Evolutionary conservation across 2,329 filamentous ascomycete species (phyloP).

Genomic region (Ophiocordyceps australis): DNA sequence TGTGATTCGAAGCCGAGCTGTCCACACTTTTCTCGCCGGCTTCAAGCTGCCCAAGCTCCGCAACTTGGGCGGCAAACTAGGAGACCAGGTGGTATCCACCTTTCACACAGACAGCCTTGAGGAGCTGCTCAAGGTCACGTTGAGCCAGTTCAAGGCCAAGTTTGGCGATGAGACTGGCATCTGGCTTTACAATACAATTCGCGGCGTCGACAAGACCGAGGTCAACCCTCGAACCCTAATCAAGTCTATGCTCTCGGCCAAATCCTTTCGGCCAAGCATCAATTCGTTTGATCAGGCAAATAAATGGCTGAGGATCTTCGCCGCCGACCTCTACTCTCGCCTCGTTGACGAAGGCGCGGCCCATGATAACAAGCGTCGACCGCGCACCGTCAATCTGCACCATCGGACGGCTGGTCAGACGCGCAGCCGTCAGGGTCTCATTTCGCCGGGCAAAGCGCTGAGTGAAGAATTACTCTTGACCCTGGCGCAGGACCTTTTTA

Average conservation of each 20-base stretch:
- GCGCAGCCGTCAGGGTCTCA: slow-evolving; percentile 56
- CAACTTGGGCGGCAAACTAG: slow-evolving; percentile 87
- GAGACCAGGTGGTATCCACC: slow-evolving; percentile 63
- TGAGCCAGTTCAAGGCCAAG: slow-evolving; percentile 61
- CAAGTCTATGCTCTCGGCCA: slow-evolving; percentile 94
- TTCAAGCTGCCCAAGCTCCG: slow-evolving; percentile 94
- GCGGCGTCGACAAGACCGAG: slow-evolving; percentile 73
- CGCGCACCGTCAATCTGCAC: slow-evolving; percentile 72
- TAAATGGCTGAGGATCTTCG: slow-evolving; percentile 82
- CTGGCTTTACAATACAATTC: slow-evolving; percentile 73
- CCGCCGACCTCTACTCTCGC: slow-evolving; percentile 75
- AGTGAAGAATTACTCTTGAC: slow-evolving; percentile 57
- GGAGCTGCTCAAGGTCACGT: slow-evolving; percentile 52
- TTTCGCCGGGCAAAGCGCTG: slow-evolving; percentile 56
- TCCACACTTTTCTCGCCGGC: slow-evolving; percentile 57
- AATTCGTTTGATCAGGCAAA: slow-evolving; percentile 59
- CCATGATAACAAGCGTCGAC: slow-evolving; percentile 72
- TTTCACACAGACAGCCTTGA: slow-evolving; percentile 69
- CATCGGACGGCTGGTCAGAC: slow-evolving; percentile 58
- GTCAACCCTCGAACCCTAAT: slow-evolving; percentile 85
- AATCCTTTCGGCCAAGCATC: slow-evolving; percentile 80
- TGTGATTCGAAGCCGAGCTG: slow-evolving; percentile 73
- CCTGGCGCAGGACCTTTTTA: slow-evolving; percentile 57
- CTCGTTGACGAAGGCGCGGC: slow-evolving; percentile 80
- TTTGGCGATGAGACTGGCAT: slow-evolving; percentile 69